Evolutionary conservation across 2,329 filamentous ascomycete species (phyloP).

Genomic region (Ceratocystis colombiana): DNA sequence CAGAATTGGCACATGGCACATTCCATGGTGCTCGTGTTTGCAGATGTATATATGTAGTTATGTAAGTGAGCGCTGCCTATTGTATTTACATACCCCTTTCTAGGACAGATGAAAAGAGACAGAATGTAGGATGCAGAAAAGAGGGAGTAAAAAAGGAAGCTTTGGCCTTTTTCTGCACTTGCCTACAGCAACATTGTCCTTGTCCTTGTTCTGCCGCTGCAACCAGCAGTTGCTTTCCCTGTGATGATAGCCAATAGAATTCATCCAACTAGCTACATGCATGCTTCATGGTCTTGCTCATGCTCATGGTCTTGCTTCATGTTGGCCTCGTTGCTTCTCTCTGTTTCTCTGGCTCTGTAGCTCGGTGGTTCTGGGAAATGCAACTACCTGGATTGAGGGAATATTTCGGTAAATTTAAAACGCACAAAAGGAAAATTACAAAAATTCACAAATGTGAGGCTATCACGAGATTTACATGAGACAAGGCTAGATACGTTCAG

Average conservation of each 20-base stretch:
- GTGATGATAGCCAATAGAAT: not conserved
- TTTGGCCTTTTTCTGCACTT: slow-evolving; percentile 6
- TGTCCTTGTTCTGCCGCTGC: not conserved
- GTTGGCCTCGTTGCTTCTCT: not conserved
- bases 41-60: not conserved
- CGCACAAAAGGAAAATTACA: not conserved
- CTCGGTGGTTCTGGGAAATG: not conserved
- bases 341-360: not conserved
- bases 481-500: no score
- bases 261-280: not conserved
- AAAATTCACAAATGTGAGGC: slow-evolving; percentile 2
- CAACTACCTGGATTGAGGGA: not conserved
- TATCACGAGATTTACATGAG: not conserved
- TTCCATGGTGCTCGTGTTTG: not conserved
- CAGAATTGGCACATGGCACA: slow-evolving; percentile 3
- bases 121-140: not conserved
- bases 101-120: not conserved
- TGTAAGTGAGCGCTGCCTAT: not conserved
- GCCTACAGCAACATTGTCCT: not conserved
- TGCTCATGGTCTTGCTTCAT: not conserved
- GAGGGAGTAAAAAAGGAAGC: slow-evolving; percentile 5
- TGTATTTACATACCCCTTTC: not conserved
- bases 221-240: not conserved
- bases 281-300: not conserved
- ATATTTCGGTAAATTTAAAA: slow-evolving; percentile 2